These are phyloP conservation scores for Blumeriella jaapii DNA, from an alignment of 2,329 filamentous ascomycete genomes.

Conservation along the genomic window DNA sequence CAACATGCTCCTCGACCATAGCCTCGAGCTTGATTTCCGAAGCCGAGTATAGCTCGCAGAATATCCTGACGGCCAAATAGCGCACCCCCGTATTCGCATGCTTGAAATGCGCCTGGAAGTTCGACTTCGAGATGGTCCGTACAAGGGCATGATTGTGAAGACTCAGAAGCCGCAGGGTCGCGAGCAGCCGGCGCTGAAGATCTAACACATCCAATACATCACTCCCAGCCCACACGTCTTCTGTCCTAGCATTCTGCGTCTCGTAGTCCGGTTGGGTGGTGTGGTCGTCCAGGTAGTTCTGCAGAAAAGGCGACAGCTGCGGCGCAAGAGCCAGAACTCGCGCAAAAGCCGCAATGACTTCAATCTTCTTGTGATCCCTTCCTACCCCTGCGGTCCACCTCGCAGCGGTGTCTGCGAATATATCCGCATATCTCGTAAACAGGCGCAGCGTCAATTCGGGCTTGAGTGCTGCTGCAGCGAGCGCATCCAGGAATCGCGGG, in stretches of 20 bases:
- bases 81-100: constrained; percentile 50
- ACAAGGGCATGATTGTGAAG: constrained; percentile 62
- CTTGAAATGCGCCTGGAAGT: constrained; percentile 57
- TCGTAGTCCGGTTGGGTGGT: constrained; percentile 21
- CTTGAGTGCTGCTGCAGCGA: constrained; percentile 58
- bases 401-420: constrained; percentile 75
- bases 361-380: constrained; percentile 16
- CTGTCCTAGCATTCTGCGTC: constrained; percentile 16
- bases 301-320: constrained; percentile 63
- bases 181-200: constrained; percentile 44
- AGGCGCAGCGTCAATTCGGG: constrained; percentile 60
- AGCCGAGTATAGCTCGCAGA: constrained; percentile 67
- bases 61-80: constrained; percentile 72
- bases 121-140: constrained; percentile 49
- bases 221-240: constrained; percentile 19
- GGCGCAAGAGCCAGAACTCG: constrained; percentile 73
- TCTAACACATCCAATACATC: constrained; percentile 29
- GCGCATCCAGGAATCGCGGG: constrained; percentile 56
- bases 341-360: constrained; percentile 60
- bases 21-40: constrained; percentile 69
- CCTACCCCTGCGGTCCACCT: constrained; percentile 51
- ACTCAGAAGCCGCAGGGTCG: constrained; percentile 67
- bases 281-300: constrained; percentile 31
- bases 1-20: constrained; percentile 56
- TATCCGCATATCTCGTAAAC: constrained; percentile 60